Evolutionary conservation across 1,139 yeast genomes (phyloP).

Genomic region (Blastobotrys apis): DNA sequence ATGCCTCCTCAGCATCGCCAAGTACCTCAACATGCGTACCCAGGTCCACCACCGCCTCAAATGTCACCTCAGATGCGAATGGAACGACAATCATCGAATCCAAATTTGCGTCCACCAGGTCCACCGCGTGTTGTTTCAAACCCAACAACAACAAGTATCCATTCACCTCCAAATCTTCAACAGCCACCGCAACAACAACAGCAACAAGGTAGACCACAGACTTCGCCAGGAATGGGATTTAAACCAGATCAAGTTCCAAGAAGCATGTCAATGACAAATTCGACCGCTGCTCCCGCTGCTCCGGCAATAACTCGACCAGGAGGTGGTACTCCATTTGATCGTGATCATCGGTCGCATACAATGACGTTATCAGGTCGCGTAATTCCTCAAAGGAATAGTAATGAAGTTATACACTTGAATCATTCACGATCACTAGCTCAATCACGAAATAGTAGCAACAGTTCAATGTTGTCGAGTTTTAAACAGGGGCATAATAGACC

Average conservation of each 20-base stretch:
- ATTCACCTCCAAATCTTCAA: background rate
- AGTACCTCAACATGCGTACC: constrained; percentile 6
- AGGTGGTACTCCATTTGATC: constrained; percentile 17
- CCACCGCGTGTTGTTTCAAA: background rate
- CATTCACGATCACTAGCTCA: constrained; percentile 4
- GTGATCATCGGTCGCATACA: constrained; percentile 22
- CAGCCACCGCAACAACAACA: constrained; percentile 12
- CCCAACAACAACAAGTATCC: background rate
- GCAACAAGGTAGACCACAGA: constrained; percentile 3
- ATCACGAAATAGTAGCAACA: constrained; percentile 2
- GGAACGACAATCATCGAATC: background rate
- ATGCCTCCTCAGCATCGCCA: constrained; percentile 14
- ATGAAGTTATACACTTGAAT: constrained; percentile 9
- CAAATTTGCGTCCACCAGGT: background rate
- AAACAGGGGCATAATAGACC: background rate
- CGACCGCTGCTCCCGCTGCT: background rate
- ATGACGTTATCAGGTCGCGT: constrained; percentile 32
- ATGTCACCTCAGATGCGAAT: constrained; percentile 15
- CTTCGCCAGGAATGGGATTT: background rate
- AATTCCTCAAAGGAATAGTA: constrained; percentile 28
- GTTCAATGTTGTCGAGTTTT: background rate
- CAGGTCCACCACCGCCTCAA: constrained; percentile 1
- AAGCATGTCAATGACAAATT: constrained; percentile 27
- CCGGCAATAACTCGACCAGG: background rate
- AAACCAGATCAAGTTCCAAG: constrained; percentile 14